Percentiles rank a stretch among this genome's conserved stretches.
Evolutionary conservation across 495 filamentous ascomycete genomes (phyloP).

Genomic region (Saxispiralis lemnorum): DNA sequence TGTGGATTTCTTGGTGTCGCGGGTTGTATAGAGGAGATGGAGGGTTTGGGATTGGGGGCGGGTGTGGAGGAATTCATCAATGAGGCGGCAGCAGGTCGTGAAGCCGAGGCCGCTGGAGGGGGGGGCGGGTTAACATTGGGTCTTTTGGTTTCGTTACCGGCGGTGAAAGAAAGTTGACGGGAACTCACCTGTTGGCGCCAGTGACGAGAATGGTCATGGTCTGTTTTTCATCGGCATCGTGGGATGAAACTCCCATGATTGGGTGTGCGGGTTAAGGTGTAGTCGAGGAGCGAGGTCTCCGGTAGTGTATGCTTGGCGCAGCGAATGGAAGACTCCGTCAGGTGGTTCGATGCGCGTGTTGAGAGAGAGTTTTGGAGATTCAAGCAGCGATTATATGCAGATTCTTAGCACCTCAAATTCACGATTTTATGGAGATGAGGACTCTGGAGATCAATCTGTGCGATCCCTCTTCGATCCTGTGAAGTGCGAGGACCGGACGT

Average conservation of each 20-base stretch:
- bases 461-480: too few species aligned
- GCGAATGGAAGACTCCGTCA: too few species aligned
- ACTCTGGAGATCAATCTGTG: too few species aligned
- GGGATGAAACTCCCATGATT: background rate
- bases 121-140: background rate
- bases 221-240: slow-evolving; percentile 1
- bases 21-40: slow-evolving; percentile 49
- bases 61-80: slow-evolving; percentile 69
- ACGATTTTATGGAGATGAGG: too few species aligned
- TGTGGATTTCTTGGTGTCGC: slow-evolving; percentile 39
- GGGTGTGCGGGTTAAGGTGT: background rate
- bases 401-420: too few species aligned
- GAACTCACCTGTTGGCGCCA: slow-evolving; percentile 51
- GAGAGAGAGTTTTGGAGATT: too few species aligned
- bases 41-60: slow-evolving; percentile 44
- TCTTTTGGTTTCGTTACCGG: background rate
- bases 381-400: too few species aligned
- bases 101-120: slow-evolving; percentile 66
- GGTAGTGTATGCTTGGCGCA: too few species aligned
- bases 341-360: too few species aligned
- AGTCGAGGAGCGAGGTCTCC: background rate
- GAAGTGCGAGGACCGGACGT: too few species aligned
- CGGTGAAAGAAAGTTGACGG: background rate
- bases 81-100: slow-evolving; percentile 67
- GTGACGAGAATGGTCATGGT: slow-evolving; percentile 41